Evolutionary conservation across 345 rosid genomes (phyloP), one percentile per base, ranked within the genome.

Genomic region (Eutrema heterophyllum): DNA sequence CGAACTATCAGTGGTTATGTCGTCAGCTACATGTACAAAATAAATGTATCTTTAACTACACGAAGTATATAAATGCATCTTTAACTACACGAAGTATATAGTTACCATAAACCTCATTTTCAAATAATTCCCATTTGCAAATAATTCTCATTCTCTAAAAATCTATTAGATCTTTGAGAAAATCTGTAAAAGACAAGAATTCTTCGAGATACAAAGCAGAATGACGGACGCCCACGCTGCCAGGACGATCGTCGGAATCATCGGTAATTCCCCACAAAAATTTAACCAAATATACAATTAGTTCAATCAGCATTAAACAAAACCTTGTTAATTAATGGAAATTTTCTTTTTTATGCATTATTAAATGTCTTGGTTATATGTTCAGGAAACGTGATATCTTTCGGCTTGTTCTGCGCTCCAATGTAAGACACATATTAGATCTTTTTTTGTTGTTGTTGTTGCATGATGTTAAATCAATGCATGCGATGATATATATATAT

Each of bases 321-420:
- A 45, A 29, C 39, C 7, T 58, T 64, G 4, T 16, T 43, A 7
- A 35, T 4, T 2, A 62, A 27, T 62, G 32, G 5, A 29, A 29
- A 2, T 30, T 30, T 30, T 4, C 1, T 30, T 21, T 21, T 21
- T 21, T 21, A 29, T 29, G 32, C 30, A 33, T 33, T 29, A 12
- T 7, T 9, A 58, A 53, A 32, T 35, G 13, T 76, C 5, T 21
- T 46, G 21, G 43, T 56, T 54, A 6, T 10, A 13, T 18, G 24
- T 75, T 72, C 79, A 92, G 96, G 98, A 73, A 92, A 92, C 73
- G 70, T 87, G 52, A 82, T 86, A 54, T 92, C 98, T 53, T 84
- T 88, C 44, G 80, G 84, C 30, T 58, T 92, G 53, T 92, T 89
- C 80, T 46, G 86, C 33, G 83, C 98, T 30, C 98, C 98, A 7